Conservation (phyloP, 2,329 filamentous ascomycete species). For the Pyricularia grisea region DNA sequence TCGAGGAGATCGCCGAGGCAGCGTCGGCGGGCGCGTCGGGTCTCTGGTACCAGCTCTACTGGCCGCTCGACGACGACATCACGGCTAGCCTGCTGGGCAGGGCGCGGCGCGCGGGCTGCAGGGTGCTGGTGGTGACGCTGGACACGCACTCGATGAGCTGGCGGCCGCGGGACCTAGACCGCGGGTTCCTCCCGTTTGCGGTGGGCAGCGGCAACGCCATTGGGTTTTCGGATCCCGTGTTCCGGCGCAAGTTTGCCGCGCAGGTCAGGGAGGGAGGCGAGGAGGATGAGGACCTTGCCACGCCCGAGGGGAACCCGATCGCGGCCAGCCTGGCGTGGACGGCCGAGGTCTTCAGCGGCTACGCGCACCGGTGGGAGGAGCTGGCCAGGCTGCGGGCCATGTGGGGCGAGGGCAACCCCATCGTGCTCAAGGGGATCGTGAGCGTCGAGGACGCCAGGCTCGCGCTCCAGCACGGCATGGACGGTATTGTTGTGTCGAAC, state of each 20-base stretch:
- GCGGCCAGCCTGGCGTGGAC: constrained; percentile 45
- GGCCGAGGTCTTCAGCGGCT: constrained; percentile 39
- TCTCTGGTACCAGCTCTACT: constrained; percentile 70
- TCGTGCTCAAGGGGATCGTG: constrained; percentile 53
- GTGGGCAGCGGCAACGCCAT: constrained; percentile 48
- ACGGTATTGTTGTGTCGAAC: constrained; percentile 47
- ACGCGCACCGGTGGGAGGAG: constrained; percentile 51
- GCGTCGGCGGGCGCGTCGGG: constrained; percentile 14
- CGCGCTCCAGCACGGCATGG: constrained; percentile 32
- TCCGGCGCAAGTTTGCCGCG: constrained; percentile 45
- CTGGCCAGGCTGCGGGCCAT: constrained; percentile 45
- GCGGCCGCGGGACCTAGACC: constrained; percentile 59
- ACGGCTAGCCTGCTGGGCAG: constrained; percentile 53
- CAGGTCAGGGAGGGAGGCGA: neutral
- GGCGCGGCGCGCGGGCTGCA: constrained; percentile 52
- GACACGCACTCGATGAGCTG: constrained; percentile 63
- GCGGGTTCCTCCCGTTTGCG: constrained; percentile 50
- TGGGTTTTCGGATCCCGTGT: constrained; percentile 60
- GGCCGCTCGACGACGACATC: constrained; percentile 56
- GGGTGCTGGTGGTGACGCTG: constrained; percentile 60
- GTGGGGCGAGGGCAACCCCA: constrained; percentile 44
- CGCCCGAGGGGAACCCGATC: constrained; percentile 36
- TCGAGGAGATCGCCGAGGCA: constrained; percentile 50
- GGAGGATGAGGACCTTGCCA: constrained; percentile 24
- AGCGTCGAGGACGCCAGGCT: constrained; percentile 36